These are phyloP conservation scores for Porcisia deanei DNA, from an alignment of 208 protist genomes.

Conservation along the genomic window DNA sequence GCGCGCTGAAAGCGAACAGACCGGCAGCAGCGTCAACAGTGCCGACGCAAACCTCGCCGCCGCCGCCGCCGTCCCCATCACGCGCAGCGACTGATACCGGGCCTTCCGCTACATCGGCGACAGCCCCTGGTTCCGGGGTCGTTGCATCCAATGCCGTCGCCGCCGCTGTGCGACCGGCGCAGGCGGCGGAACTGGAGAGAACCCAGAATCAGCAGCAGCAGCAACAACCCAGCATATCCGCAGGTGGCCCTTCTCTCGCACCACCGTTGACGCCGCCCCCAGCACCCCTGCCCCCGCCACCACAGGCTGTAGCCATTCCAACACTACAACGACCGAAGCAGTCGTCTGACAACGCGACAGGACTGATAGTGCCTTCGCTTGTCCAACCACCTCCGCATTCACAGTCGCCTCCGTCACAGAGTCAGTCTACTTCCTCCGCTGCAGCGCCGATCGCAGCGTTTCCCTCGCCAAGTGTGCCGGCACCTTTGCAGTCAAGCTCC, in stretches of 20 bases:
- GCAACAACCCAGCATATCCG: slow-evolving; percentile 5
- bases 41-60: background rate
- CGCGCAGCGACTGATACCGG: background rate
- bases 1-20: slow-evolving; percentile 32
- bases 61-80: background rate
- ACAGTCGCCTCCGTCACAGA: background rate
- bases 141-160: background rate
- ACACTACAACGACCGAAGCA: background rate
- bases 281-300: background rate
- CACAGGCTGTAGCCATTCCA: background rate
- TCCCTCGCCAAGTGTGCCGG: background rate
- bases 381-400: background rate
- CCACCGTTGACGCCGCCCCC: slow-evolving; percentile 4
- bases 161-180: slow-evolving; percentile 6
- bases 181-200: slow-evolving; percentile 31
- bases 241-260: background rate
- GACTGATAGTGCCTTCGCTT: background rate
- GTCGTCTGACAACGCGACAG: background rate
- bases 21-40: slow-evolving; percentile 2
- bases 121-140: background rate
- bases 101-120: slow-evolving; percentile 5
- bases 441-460: background rate
- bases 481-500: background rate
- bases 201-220: slow-evolving; percentile 22
- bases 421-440: background rate